These are phyloP conservation scores for Fusarium euwallaceae DNA, from an alignment of 2,329 filamentous ascomycete genomes.

Conservation along the genomic window DNA sequence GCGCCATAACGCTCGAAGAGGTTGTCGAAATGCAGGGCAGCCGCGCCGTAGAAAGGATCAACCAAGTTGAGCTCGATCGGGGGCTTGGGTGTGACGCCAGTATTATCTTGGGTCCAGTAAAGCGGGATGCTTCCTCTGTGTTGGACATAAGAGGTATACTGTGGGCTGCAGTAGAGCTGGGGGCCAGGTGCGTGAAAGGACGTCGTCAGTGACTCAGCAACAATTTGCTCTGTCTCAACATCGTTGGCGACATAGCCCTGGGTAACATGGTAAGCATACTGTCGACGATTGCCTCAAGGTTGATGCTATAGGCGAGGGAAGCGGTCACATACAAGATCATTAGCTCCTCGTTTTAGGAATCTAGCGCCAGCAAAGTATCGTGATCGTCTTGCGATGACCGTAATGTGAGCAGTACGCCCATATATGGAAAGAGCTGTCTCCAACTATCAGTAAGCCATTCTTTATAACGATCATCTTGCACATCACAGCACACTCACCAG, in stretches of 20 bases:
- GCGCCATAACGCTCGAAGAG: slow-evolving; percentile 93
- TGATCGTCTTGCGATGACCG: slow-evolving; percentile 91
- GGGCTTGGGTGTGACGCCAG: slow-evolving; percentile 94
- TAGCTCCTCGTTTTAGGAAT: slow-evolving; percentile 94
- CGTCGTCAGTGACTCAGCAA: slow-evolving; percentile 92
- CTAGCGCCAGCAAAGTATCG: slow-evolving; percentile 94
- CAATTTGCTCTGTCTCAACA: slow-evolving; percentile 98
- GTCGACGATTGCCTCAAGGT: not conserved
- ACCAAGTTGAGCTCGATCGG: slow-evolving; percentile 96
- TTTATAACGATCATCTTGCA: not conserved
- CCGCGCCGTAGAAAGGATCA: slow-evolving; percentile 94
- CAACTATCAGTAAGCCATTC: slow-evolving; percentile 4
- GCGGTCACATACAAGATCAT: slow-evolving; percentile 72
- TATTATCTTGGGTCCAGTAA: slow-evolving; percentile 97
- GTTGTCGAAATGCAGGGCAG: slow-evolving; percentile 94
- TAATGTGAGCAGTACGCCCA: slow-evolving; percentile 89
- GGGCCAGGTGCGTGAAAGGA: slow-evolving; percentile 95
- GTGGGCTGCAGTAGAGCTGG: slow-evolving; percentile 86
- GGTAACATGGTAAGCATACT: slow-evolving; percentile 11
- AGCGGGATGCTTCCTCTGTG: slow-evolving; percentile 96
- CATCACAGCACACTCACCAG: slow-evolving; percentile 57
- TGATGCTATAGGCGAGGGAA: not conserved
- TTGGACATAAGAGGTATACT: slow-evolving; percentile 96
- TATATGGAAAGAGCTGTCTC: slow-evolving; percentile 79
- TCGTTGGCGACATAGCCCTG: slow-evolving; percentile 95